Conservation (phyloP, 1,139 yeast species). For the Wickerhamiella pararugosa region DNA sequence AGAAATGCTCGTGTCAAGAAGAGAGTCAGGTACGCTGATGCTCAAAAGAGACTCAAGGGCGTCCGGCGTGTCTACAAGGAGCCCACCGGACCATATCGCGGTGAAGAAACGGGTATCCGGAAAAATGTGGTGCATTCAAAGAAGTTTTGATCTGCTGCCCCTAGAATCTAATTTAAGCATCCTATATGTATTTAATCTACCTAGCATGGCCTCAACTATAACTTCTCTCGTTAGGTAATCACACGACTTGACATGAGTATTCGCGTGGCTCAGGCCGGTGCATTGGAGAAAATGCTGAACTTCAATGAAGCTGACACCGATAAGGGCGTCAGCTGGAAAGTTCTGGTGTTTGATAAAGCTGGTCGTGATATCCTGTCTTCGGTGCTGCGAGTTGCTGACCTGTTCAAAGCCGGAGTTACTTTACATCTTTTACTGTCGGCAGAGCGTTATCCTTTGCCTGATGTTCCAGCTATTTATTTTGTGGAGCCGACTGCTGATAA, state of each 20-base stretch:
- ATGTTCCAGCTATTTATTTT: constrained; percentile 88
- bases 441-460: constrained; percentile 66
- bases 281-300: constrained; percentile 68
- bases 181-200: too few relatives aligned
- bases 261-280: constrained; percentile 8
- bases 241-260: constrained; percentile 9
- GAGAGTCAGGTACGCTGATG: constrained; percentile 92
- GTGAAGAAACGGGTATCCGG: constrained; percentile 95
- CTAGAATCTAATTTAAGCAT: too few relatives aligned
- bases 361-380: constrained; percentile 81
- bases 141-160: constrained; percentile 32
- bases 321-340: constrained; percentile 65
- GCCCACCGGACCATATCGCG: constrained; percentile 72
- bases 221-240: too few relatives aligned
- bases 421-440: constrained; percentile 63
- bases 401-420: constrained; percentile 78
- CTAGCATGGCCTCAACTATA: too few relatives aligned
- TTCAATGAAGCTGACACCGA: constrained; percentile 31
- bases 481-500: constrained; percentile 77
- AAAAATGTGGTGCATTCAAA: constrained; percentile 80
- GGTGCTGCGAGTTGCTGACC: constrained; percentile 77
- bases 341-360: constrained; percentile 64
- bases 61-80: constrained; percentile 77
- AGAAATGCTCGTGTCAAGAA: constrained; percentile 94
- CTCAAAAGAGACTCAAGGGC: constrained; percentile 85